Percentiles rank a stretch among this genome's conserved stretches.
Conservation (phyloP, 345 rosid species). For the Cochlearia excelsa region DNA sequence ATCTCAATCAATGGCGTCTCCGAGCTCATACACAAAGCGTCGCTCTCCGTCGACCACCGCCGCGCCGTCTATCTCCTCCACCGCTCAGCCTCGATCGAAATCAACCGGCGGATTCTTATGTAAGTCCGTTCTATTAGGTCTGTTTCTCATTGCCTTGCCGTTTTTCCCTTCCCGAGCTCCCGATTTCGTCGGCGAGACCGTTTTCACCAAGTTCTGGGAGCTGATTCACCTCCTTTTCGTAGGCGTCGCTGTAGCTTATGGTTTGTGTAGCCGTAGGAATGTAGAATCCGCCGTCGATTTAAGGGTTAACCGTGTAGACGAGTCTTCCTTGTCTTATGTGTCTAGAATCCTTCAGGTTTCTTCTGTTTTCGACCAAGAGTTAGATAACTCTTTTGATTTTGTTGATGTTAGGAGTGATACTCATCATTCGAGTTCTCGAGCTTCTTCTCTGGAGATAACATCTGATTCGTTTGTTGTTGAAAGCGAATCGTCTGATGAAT, state of each 20-base stretch:
- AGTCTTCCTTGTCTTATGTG: constrained; percentile 43
- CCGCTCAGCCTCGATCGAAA: constrained; percentile 16
- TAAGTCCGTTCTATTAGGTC: constrained; percentile 49
- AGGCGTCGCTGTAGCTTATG: constrained; percentile 84
- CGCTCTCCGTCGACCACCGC: constrained; percentile 25
- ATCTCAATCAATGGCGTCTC: constrained; percentile 50
- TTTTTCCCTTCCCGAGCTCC: constrained; percentile 82
- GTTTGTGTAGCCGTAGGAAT: constrained; percentile 69
- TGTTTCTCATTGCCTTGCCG: constrained; percentile 66
- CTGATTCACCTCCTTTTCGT: constrained; percentile 61
- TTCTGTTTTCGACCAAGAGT: constrained; percentile 60
- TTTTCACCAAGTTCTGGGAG: constrained; percentile 69
- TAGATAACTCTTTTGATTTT: constrained; percentile 41
- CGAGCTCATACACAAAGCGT: constrained; percentile 32
- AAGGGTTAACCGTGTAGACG: constrained; percentile 34
- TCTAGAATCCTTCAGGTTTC: constrained; percentile 49
- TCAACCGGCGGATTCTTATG: constrained; percentile 38
- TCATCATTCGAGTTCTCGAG: not conserved
- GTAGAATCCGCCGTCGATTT: constrained; percentile 36
- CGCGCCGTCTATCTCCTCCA: constrained; percentile 12
- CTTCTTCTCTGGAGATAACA: not conserved
- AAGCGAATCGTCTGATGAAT: constrained; percentile 21
- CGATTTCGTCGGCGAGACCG: constrained; percentile 49
- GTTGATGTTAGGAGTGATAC: constrained; percentile 36
- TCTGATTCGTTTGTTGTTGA: constrained; percentile 32